Percentiles rank a stretch among this genome's conserved stretches.
These are phyloP conservation scores for Globisporangium nodosum DNA, from an alignment of 352 stramenopile species.

Conservation along the genomic window DNA sequence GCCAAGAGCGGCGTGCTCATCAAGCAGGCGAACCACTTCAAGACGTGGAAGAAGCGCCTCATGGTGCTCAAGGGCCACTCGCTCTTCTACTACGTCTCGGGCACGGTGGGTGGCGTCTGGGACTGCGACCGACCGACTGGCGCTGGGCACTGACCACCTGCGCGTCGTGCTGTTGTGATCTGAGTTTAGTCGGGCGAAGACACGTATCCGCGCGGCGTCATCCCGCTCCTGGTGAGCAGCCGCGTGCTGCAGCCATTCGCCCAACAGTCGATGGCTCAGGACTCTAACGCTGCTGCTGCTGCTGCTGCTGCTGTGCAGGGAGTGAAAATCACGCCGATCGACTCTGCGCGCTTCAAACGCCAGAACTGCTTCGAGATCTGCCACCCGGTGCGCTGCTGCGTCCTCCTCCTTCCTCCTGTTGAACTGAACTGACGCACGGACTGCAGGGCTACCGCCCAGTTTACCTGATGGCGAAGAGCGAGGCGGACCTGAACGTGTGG, in stretches of 20 bases:
- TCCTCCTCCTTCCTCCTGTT: background rate
- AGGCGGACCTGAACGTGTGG: constrained; percentile 76
- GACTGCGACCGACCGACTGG: no score
- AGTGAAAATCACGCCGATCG: constrained; percentile 75
- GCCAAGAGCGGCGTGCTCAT: constrained; percentile 83
- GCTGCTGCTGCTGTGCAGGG: constrained; percentile 15
- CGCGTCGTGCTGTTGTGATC: no score
- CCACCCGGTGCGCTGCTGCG: constrained; percentile 42
- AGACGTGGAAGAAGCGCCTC: constrained; percentile 86
- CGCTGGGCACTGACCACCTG: no score
- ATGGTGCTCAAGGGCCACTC: constrained; percentile 87
- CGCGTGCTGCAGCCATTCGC: background rate
- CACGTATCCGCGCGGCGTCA: constrained; percentile 76
- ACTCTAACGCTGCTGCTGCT: constrained; percentile 1
- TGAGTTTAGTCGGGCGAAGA: constrained; percentile 65
- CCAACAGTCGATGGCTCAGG: no score
- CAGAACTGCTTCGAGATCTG: constrained; percentile 87
- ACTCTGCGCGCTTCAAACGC: constrained; percentile 74
- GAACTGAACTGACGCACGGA: background rate
- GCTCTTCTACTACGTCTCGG: constrained; percentile 86
- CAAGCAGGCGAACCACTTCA: constrained; percentile 86
- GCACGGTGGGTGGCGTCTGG: constrained; percentile 42
- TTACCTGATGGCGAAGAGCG: constrained; percentile 84
- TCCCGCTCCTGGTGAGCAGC: constrained; percentile 43
- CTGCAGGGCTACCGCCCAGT: constrained; percentile 70